phyloP scores from a whole-genome alignment of 345 rosid genomes.

The Lepidium sativum region DNA sequence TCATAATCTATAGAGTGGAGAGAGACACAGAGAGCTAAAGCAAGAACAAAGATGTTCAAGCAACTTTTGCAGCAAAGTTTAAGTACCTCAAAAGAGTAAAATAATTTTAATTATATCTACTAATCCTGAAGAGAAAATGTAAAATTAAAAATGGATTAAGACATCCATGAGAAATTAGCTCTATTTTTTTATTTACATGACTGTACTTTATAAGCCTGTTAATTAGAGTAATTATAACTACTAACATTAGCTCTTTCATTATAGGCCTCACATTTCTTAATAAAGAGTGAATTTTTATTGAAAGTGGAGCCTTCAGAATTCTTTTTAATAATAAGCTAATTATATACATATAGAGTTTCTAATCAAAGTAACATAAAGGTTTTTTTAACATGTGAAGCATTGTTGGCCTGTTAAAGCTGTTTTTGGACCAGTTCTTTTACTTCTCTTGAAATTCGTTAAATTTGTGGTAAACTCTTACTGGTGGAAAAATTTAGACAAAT shows the following conservation, averaged over 20 bases:
- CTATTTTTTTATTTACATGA: not conserved
- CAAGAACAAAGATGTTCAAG: constrained; percentile 23
- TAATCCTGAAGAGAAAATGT: not conserved
- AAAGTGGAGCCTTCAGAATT: constrained; percentile 13
- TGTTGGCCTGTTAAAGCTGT: constrained; percentile 25
- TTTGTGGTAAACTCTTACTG: not conserved
- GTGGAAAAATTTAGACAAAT: not conserved
- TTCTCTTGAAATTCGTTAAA: constrained; percentile 13
- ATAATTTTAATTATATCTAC: constrained; percentile 8
- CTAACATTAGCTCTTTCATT: not conserved
- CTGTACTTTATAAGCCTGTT: constrained; percentile 10
- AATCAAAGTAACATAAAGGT: constrained; percentile 23
- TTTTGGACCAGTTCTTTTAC: constrained; percentile 19
- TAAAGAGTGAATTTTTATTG: constrained; percentile 4
- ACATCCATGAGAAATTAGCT: not conserved
- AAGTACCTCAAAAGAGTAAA: constrained; percentile 26
- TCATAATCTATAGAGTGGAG: constrained; percentile 27
- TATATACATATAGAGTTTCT: constrained; percentile 18
- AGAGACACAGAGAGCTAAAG: not conserved
- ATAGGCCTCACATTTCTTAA: constrained; percentile 17
- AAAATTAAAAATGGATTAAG: constrained; percentile 16
- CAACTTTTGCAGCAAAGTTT: constrained; percentile 29
- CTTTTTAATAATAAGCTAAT: constrained; percentile 21
- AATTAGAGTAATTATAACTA: constrained; percentile 13
- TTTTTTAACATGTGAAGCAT: constrained; percentile 19